phyloP scores from a whole-genome alignment of 805 yeast species.

The Starmerella stellata region DNA sequence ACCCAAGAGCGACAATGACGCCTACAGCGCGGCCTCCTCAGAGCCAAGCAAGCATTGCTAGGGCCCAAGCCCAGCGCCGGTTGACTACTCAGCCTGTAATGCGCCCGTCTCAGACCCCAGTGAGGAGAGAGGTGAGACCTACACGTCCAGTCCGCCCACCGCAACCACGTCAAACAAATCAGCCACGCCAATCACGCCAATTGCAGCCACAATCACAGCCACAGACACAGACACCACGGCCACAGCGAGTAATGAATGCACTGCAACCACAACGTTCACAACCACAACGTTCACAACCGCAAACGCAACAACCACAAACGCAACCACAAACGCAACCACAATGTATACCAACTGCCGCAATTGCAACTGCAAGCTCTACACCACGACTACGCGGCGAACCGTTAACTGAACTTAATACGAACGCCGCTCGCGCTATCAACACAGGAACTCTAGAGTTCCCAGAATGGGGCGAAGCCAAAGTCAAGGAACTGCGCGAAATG shows the following conservation, averaged over 20 bases:
- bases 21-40: not conserved
- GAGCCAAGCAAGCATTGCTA: not conserved
- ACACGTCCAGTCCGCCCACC: not conserved
- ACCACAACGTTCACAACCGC: not conserved
- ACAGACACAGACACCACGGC: not conserved
- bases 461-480: conserved; percentile 2
- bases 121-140: not conserved
- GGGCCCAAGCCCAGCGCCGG: not conserved
- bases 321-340: not conserved
- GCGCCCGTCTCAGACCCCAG: not conserved
- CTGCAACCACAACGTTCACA: too few relatives aligned
- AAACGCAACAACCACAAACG: not conserved
- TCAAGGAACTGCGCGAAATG: conserved; percentile 1
- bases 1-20: not conserved
- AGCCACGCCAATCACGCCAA: not conserved
- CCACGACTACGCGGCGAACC: not conserved
- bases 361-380: not conserved
- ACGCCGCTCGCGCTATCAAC: not conserved
- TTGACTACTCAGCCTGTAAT: not conserved
- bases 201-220: not conserved
- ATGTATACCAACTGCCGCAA: not conserved
- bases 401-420: not conserved
- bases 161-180: not conserved
- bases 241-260: too few relatives aligned
- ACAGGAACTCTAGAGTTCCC: too few relatives aligned